phyloP scores from a whole-genome alignment of 2,329 filamentous ascomycete species.

The Aspergillus versicolor region DNA sequence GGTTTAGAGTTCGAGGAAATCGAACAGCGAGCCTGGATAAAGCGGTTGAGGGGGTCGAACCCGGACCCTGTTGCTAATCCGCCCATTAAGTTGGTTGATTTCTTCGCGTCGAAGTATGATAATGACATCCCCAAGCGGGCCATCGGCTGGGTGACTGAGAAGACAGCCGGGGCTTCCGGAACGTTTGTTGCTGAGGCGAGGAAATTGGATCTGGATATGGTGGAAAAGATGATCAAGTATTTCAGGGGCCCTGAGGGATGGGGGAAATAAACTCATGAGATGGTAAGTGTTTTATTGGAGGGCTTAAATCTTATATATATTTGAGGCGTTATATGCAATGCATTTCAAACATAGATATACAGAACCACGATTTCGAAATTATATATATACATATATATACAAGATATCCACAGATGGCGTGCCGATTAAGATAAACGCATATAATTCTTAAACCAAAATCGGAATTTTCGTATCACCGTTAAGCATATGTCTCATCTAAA shows the following conservation, averaged over 20 bases:
- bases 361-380: neutral
- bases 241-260: slow-evolving; percentile 28
- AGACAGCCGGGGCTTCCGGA: slow-evolving; percentile 14
- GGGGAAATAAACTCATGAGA: neutral
- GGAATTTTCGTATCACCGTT: neutral
- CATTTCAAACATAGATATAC: too few relatives aligned
- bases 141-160: slow-evolving; percentile 20
- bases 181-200: slow-evolving; percentile 17
- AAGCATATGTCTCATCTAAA: slow-evolving; percentile 4
- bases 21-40: slow-evolving; percentile 28
- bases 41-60: slow-evolving; percentile 45
- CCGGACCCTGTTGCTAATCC: slow-evolving; percentile 52
- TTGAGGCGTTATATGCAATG: neutral
- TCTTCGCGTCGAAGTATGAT: slow-evolving; percentile 55
- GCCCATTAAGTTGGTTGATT: slow-evolving; percentile 54
- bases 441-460: neutral
- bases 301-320: neutral
- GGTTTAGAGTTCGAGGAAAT: slow-evolving; percentile 38
- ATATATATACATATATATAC: neutral
- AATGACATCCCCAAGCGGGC: slow-evolving; percentile 10
- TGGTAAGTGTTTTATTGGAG: neutral
- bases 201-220: slow-evolving; percentile 22
- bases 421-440: too few relatives aligned
- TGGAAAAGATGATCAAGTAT: slow-evolving; percentile 38
- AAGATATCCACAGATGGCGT: neutral